Base-by-base conservation (phyloP, 1,139 yeast species). In the Magnusiomyces suaveolens region DNA sequence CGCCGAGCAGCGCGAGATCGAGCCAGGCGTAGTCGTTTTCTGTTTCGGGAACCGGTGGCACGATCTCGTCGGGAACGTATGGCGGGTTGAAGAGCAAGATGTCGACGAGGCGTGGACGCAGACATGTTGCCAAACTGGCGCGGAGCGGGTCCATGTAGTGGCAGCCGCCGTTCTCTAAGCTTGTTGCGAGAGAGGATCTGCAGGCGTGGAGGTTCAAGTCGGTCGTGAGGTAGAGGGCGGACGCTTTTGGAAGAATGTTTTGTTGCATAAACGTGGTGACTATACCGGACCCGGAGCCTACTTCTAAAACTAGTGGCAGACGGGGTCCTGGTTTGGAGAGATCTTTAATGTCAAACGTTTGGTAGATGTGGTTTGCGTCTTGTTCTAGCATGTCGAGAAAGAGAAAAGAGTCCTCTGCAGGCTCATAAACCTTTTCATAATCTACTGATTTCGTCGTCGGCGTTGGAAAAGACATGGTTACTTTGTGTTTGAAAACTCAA, bases 281-380 rank as follows among this genome's bases (percentile, higher is more conserved):
- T 3, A 92, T 77, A 0, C 97, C 98, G 0, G 96, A 82, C 0
- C 98, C 98, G 2, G 90, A 78, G 0, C 98, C 98, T 10, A 92
- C 76, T 64, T 92, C 98, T n/a, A 84, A 75, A 0, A 86, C 83
- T 0, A 87, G 50, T 0, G 95, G 85, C 0, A 56, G 41, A 29
- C 36, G 6, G 36, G 12, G 36, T 12, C 23, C 51, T 33, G 20
- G 50, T 25, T 43, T 46, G 20, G 51, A 54, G 16, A 58, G 52
- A 39, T 20, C 33, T 25, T 33, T 14, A 10, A n/a, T n/a, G 3
- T 32, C 25, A 23, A 46, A 29, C 21, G 48, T 38, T n/a, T 6
- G n/a, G 24, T 46, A 26, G 25, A 56, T 66, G 43, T 51, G 63
- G 1, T 58, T 62, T 51, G 67, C 66, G 54, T 86, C 84, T 48